Base-by-base conservation (phyloP, 2,329 filamentous ascomycete species). In the Teratosphaeria destructans region DNA sequence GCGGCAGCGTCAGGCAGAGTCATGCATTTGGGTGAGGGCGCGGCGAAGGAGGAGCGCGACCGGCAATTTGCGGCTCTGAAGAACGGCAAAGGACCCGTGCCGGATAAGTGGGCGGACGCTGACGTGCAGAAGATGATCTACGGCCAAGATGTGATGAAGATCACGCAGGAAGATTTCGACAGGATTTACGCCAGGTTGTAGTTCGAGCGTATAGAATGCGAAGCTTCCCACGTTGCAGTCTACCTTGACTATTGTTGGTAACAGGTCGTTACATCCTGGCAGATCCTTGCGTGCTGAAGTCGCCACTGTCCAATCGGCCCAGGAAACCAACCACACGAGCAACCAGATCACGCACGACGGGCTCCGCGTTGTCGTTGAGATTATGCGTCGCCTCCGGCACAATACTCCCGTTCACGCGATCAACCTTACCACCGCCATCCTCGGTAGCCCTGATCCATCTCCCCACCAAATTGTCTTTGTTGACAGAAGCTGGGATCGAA, bases 11-110 rank as follows among this genome's bases (percentile, higher is more conserved):
- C 74, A 47, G 82, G 82, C 2, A 71, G 79, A 27, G 76, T 75
- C 0, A 70, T 85, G 72, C 82, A 85, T 71, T 68, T 85, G 26
- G 82, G 82, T 2, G 78, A 81, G 5, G 82, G 82, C 5, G 79
- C 78, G 43, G 82, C 81, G 7, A 83, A 84, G 72, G 79, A 82
- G 65, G 80, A 83, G 70, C 73, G 82, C 4, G 82, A 85, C 63
- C 78, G 75, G 68, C 74, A 79, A 57, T 85, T 85, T 58, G 79
- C 73, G 2, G 76, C 74, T 11, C 61, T 79, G 60, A 79, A 76
- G 67, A 66, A 69, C 10, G 74, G 74, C 0, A 73, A 65, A 71
- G 77, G 75, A 0, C 72, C 73, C 34, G 77, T 79, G 55, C 78
- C 78, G 8, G 78, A 81, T 62, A 79, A 78, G 66, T 81, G 78